Evolutionary conservation across 2,329 filamentous ascomycete genomes (phyloP), one percentile per base, ranked within the genome.

Genomic region (Mycogone perniciosa): DNA sequence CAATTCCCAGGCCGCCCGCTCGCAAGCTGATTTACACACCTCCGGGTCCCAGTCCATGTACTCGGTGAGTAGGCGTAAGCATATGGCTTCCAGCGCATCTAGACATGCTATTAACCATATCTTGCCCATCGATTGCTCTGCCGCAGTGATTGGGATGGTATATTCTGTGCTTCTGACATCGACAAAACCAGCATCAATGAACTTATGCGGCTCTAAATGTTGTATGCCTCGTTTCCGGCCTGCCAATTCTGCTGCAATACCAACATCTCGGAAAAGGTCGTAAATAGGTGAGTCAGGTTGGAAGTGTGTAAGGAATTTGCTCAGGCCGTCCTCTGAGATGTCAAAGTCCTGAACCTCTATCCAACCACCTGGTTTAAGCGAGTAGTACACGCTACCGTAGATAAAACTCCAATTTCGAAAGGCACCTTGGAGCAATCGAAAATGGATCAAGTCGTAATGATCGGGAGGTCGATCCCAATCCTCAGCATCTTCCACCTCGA

Each of bases 401-500:
- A 82, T 72, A 53, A 71, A 73, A 33, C 65, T 59, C 80, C 80
- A 83, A 61, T 82, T 75, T 0, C 66, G 63, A 60, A 83, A 81
- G 7, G 79, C 72, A 7, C 78, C 80, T 13, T 76, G 67, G 71
- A 83, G 73, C 54, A 75, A 70, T 5, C 80, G 74, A 50, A 81
- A 65, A 58, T 83, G 80, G 30, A 83, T 71, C 9, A 83, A 64
- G 59, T 83, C 80, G 55, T 80, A 77, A 9, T 71, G 64, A 58
- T 81, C 66, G 4, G 71, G 62, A 4, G 73, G 71, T 10, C 76
- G 73, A 52, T 80, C 76, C 79, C 79, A 82, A 39, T 81, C 77
- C 61, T 81, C 77, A 42, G 78, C 79, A 57, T 82, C 76, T 56
- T 82, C 78, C 5, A 82, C 71, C 62, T 81, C 77, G 65, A 81